These are phyloP conservation scores for Corylus americana DNA, from an alignment of 306 rosid genomes.

Conservation along the genomic window DNA sequence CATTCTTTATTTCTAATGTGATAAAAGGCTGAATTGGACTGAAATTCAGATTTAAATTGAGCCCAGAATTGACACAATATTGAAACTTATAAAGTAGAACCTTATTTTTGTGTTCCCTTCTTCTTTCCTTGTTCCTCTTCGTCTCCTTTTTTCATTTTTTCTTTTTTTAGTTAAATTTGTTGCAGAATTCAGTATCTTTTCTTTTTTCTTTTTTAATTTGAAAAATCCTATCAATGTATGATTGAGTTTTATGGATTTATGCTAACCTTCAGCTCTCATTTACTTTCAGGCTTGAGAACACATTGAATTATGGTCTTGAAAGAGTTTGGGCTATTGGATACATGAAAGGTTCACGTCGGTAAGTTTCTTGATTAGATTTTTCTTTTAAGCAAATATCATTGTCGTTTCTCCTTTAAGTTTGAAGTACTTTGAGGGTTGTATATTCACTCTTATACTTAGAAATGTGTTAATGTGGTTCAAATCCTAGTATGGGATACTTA, in stretches of 20 bases:
- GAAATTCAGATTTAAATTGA: background rate
- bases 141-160: background rate
- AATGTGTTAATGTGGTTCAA: slow-evolving; percentile 14
- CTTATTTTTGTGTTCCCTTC: background rate
- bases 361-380: slow-evolving; percentile 30
- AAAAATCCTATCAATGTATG: background rate
- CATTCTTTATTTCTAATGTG: background rate
- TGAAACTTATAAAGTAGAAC: background rate
- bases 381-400: slow-evolving; percentile 6
- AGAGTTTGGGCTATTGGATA: slow-evolving; percentile 99
- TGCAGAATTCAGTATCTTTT: background rate
- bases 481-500: background rate
- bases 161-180: background rate
- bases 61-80: background rate
- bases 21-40: background rate
- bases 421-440: background rate
- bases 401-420: slow-evolving; percentile 7
- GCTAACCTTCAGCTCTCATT: slow-evolving; percentile 14
- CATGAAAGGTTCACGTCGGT: slow-evolving; percentile 96
- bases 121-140: background rate
- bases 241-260: slow-evolving; percentile 5
- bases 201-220: background rate
- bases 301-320: slow-evolving; percentile 94
- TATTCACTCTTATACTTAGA: background rate
- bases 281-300: slow-evolving; percentile 90